Evolutionary conservation across 345 rosid species (phyloP).

Genomic region (Erysimum cheiranthoides): DNA sequence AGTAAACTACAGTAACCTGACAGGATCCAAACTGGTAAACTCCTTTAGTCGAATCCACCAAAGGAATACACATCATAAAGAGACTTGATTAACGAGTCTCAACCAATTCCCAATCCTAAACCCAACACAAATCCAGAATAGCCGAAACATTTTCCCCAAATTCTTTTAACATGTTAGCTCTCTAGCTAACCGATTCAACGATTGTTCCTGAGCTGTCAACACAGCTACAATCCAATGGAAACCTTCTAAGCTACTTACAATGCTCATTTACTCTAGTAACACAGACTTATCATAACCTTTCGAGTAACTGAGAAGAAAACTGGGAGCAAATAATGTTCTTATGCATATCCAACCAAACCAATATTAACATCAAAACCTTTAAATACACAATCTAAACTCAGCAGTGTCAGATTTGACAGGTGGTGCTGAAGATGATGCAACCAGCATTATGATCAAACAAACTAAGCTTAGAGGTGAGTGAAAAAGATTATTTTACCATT

Average conservation of each 20-base stretch:
- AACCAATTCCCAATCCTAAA: background rate
- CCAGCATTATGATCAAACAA: conserved; percentile 23
- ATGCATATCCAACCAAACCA: background rate
- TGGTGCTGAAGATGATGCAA: background rate
- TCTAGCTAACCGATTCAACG: background rate
- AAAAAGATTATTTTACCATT: conserved; percentile 49
- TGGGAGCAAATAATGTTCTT: background rate
- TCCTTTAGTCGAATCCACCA: background rate
- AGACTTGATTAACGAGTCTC: conserved; percentile 12
- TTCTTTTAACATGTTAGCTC: conserved; percentile 24
- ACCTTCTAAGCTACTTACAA: background rate
- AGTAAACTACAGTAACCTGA: conserved; percentile 12
- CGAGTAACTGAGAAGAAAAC: background rate
- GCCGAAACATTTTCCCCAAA: conserved; percentile 1
- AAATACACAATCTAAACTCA: conserved; percentile 8
- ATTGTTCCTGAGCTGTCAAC: background rate
- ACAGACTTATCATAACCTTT: conserved; percentile 1
- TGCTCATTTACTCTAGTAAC: conserved; percentile 15
- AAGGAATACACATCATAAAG: conserved; percentile 21
- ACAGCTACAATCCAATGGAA: conserved; percentile 3
- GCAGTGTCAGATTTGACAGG: background rate
- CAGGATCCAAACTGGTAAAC: conserved; percentile 1
- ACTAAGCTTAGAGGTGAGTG: conserved; percentile 4
- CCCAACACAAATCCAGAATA: background rate
- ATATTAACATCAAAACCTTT: background rate